A percentile compares a stretch with the other conserved stretches of the same genome.
Evolutionary conservation across 2,329 filamentous ascomycete genomes (phyloP).

Genomic region (Xylaria sp.): DNA sequence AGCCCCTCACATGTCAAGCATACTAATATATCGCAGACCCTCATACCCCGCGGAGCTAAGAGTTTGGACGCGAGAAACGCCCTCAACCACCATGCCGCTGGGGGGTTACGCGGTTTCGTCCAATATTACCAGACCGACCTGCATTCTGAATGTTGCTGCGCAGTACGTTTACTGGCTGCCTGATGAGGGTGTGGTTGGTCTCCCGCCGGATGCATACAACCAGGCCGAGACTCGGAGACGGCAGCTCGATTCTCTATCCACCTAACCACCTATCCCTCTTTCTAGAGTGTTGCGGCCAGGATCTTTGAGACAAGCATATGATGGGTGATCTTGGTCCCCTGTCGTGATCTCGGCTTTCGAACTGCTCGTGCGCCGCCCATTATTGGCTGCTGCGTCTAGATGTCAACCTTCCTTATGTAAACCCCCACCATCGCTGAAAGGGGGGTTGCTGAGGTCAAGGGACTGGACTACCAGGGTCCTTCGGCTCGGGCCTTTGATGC

Average conservation of each 20-base stretch:
- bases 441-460: not conserved
- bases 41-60: too few relatives aligned
- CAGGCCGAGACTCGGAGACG: not conserved
- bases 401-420: not conserved
- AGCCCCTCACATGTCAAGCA: too few relatives aligned
- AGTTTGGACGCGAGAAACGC: too few relatives aligned
- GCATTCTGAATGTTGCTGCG: too few relatives aligned
- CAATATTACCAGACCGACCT: too few relatives aligned
- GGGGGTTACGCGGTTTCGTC: too few relatives aligned
- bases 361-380: not conserved
- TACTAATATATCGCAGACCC: too few relatives aligned
- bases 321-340: too few relatives aligned
- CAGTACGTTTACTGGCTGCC: too few relatives aligned
- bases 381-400: not conserved
- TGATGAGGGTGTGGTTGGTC: not conserved
- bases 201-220: not conserved
- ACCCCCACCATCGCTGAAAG: not conserved
- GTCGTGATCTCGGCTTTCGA: too few relatives aligned
- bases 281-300: not conserved
- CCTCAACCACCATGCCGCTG: too few relatives aligned
- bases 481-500: not conserved
- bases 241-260: not conserved
- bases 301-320: not conserved
- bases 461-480: not conserved
- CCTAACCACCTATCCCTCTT: not conserved